A percentile compares a stretch with the other conserved stretches of the same genome.
Conservation (phyloP, 768 basidiomycete species). For the Rubroboletus satanas region DNA sequence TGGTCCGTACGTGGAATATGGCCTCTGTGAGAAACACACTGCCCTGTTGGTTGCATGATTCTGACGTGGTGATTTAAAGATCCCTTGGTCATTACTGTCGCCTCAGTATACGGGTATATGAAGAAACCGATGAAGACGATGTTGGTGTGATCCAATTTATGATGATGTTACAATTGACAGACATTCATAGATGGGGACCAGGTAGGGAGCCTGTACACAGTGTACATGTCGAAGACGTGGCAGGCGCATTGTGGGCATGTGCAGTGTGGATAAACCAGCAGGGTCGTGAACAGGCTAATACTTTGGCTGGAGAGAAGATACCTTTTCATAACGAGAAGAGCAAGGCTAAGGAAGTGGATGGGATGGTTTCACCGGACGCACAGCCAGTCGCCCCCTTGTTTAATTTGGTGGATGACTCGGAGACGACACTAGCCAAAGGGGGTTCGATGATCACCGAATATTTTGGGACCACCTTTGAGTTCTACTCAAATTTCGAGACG, state of each 20-base stretch:
- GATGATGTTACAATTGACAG: conserved; percentile 6
- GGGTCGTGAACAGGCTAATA: conserved; percentile 62
- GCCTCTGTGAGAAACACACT: conserved; percentile 48
- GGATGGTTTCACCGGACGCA: conserved; percentile 51
- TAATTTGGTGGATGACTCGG: conserved; percentile 78
- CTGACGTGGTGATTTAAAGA: conserved; percentile 40
- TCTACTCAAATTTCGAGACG: conserved; percentile 67
- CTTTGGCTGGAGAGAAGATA: conserved; percentile 42
- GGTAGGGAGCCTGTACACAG: conserved; percentile 74
- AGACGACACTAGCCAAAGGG: conserved; percentile 63
- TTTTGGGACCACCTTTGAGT: conserved; percentile 79
- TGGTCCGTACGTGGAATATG: conserved; percentile 75
- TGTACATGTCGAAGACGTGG: conserved; percentile 74
- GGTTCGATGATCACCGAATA: conserved; percentile 63
- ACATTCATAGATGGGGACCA: conserved; percentile 62
- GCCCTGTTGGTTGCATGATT: conserved; percentile 5
- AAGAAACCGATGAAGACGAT: conserved; percentile 84
- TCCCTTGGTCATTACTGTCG: conserved; percentile 67
- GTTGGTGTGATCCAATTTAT: conserved; percentile 39
- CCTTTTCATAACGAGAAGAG: conserved; percentile 57
- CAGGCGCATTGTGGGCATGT: conserved; percentile 71
- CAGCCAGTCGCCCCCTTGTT: conserved; percentile 75
- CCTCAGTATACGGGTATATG: conserved; percentile 76
- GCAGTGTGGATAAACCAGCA: conserved; percentile 69
- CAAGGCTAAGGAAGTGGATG: conserved; percentile 60